A percentile compares a stretch with the other conserved stretches of the same genome.
Conservation (phyloP, 768 basidiomycete species). For the Trametes cinnabarina region DNA sequence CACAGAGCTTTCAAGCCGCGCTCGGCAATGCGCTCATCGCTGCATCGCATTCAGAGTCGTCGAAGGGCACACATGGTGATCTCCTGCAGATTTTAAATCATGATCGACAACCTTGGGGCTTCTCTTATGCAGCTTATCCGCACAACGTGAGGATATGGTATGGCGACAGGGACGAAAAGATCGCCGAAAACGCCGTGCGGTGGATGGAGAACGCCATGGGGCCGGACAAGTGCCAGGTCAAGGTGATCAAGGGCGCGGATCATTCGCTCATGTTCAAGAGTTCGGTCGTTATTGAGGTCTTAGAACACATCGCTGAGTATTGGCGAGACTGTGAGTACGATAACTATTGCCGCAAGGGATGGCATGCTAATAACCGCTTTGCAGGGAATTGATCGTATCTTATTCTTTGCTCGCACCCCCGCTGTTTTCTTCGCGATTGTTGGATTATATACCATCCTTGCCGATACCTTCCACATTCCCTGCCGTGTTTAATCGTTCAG, state of each 20-base stretch:
- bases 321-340: conserved; percentile 30
- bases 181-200: conserved; percentile 83
- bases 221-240: conserved; percentile 68
- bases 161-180: conserved; percentile 91
- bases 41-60: conserved; percentile 92
- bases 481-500: conserved; percentile 11
- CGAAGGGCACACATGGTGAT: conserved; percentile 88
- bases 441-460: conserved; percentile 32
- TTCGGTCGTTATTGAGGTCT: conserved; percentile 79
- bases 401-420: conserved; percentile 16
- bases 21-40: conserved; percentile 90
- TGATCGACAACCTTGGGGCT: conserved; percentile 86
- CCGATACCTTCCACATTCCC: conserved; percentile 19
- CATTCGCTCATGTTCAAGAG: conserved; percentile 94
- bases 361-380: not conserved
- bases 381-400: conserved; percentile 17
- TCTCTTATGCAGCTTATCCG: conserved; percentile 78
- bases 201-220: conserved; percentile 92
- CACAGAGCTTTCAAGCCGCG: conserved; percentile 48
- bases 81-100: conserved; percentile 90
- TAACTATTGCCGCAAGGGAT: not conserved
- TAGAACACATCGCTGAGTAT: conserved; percentile 63
- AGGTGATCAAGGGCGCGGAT: conserved; percentile 84
- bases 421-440: conserved; percentile 25
- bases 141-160: conserved; percentile 86